Percentiles rank a stretch among this genome's conserved stretches.
phyloP scores from a whole-genome alignment of 2,329 filamentous ascomycete genomes.

The Arthrinium phaeospermum region DNA sequence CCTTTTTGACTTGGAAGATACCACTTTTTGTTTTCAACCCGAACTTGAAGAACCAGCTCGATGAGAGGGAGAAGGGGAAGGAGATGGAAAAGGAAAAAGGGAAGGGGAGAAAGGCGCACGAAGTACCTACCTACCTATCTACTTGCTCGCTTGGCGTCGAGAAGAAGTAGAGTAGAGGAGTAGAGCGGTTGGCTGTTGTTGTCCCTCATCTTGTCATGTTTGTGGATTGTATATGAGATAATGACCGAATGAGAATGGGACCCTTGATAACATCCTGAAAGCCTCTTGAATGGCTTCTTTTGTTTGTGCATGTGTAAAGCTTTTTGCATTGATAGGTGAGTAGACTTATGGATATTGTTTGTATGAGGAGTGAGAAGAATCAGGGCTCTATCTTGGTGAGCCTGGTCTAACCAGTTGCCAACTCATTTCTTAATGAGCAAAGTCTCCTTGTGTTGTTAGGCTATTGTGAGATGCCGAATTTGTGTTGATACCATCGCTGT shows the following conservation, averaged over 20 bases:
- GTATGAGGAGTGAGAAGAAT: background rate
- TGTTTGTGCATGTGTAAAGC: background rate
- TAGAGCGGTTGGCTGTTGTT: background rate
- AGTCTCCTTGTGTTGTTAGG: too few species aligned
- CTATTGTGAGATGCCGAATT: background rate
- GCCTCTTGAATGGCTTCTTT: background rate
- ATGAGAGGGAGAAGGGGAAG: background rate
- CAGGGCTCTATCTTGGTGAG: background rate
- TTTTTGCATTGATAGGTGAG: background rate
- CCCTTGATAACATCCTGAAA: background rate
- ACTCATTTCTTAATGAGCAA: background rate
- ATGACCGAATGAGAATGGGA: constrained; percentile 24
- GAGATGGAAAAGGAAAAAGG: too few species aligned
- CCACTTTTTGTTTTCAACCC: constrained; percentile 19
- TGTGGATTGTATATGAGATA: constrained; percentile 21
- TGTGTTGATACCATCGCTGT: background rate
- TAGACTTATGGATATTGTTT: too few species aligned
- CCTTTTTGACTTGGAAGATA: constrained; percentile 20
- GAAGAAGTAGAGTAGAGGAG: background rate
- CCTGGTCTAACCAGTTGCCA: background rate
- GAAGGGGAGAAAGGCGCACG: background rate
- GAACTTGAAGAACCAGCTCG: constrained; percentile 14
- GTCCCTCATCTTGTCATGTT: constrained; percentile 7
- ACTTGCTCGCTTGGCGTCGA: background rate
- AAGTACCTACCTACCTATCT: background rate